phyloP scores from a whole-genome alignment of 2,329 filamentous ascomycete species.

The Beauveria australis region DNA sequence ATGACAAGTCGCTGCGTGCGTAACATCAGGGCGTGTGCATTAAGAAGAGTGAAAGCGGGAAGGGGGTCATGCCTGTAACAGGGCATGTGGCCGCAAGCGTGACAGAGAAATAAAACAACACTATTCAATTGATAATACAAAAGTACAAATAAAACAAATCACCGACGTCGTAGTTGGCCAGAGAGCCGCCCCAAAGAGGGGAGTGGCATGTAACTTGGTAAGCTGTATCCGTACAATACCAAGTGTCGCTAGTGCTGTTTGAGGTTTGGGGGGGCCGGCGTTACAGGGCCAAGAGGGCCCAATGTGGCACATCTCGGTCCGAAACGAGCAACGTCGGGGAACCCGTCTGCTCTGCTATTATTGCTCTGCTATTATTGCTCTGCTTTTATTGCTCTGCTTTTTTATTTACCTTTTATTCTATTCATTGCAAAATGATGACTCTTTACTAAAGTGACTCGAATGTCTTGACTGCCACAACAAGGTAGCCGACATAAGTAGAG shows the following conservation, averaged over 20 bases:
- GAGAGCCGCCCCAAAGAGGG: not conserved
- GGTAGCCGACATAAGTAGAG: too few relatives aligned
- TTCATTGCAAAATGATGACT: too few relatives aligned
- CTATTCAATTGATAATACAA: not conserved
- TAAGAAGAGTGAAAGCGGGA: not conserved
- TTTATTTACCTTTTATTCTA: too few relatives aligned
- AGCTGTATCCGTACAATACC: not conserved
- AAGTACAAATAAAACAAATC: not conserved
- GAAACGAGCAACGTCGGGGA: slow-evolving; percentile 5
- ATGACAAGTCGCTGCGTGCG: not conserved
- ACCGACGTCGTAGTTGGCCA: not conserved
- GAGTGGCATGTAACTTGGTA: not conserved
- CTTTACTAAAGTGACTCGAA: too few relatives aligned
- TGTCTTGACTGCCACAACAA: too few relatives aligned
- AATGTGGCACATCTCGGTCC: not conserved
- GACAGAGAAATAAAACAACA: too few relatives aligned
- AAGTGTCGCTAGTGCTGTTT: slow-evolving; percentile 2
- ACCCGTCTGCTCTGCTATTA: not conserved
- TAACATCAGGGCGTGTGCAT: not conserved
- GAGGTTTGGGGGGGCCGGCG: not conserved
- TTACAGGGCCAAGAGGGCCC: not conserved
- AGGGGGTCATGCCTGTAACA: not conserved
- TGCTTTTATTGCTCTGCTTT: not conserved
- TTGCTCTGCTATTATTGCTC: too few relatives aligned
- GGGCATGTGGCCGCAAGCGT: too few relatives aligned